Evolutionary conservation across 805 yeast species (phyloP).

Genomic region (Wickerhamiella parazyma): DNA sequence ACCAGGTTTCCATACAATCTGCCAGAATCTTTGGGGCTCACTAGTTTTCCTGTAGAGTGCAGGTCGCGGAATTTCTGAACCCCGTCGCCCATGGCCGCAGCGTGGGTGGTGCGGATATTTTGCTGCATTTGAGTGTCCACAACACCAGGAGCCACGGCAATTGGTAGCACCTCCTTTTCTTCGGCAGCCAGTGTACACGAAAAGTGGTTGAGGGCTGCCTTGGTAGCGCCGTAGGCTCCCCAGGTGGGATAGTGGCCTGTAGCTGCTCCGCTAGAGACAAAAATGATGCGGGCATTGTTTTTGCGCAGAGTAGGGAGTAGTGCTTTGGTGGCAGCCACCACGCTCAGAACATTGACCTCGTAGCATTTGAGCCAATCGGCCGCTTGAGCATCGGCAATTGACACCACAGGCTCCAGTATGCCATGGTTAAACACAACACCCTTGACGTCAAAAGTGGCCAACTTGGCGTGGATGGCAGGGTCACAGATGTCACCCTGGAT

Average conservation of each 20-base stretch:
- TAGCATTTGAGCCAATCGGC: conserved; percentile 48
- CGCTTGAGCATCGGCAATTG: conserved; percentile 37
- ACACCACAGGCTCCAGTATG: conserved; percentile 61
- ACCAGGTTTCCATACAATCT: conserved; percentile 54
- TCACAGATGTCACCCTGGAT: conserved; percentile 44
- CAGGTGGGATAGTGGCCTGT: conserved; percentile 51
- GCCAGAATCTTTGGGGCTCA: conserved; percentile 64
- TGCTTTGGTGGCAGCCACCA: conserved; percentile 41
- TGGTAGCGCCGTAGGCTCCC: conserved; percentile 86
- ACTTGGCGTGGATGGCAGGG: conserved; percentile 22
- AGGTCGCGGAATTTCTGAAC: conserved; percentile 52
- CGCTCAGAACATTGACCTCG: conserved; percentile 67
- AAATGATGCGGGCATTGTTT: conserved; percentile 50
- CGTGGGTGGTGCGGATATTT: conserved; percentile 50
- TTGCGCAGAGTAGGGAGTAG: conserved; percentile 38
- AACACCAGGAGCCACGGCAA: conserved; percentile 88
- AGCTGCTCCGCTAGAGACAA: conserved; percentile 85
- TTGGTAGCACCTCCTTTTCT: conserved; percentile 42
- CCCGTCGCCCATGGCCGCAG: conserved; percentile 48
- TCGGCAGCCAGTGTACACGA: conserved; percentile 55
- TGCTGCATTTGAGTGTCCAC: conserved; percentile 85
- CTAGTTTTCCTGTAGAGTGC: conserved; percentile 41
- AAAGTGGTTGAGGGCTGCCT: conserved; percentile 79
- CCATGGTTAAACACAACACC: conserved; percentile 59
- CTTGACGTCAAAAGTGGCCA: conserved; percentile 23